A percentile compares a stretch with the other conserved stretches of the same genome.
phyloP scores from a whole-genome alignment of 352 stramenopile species.

The Phytophthora pseudosyringae region DNA sequence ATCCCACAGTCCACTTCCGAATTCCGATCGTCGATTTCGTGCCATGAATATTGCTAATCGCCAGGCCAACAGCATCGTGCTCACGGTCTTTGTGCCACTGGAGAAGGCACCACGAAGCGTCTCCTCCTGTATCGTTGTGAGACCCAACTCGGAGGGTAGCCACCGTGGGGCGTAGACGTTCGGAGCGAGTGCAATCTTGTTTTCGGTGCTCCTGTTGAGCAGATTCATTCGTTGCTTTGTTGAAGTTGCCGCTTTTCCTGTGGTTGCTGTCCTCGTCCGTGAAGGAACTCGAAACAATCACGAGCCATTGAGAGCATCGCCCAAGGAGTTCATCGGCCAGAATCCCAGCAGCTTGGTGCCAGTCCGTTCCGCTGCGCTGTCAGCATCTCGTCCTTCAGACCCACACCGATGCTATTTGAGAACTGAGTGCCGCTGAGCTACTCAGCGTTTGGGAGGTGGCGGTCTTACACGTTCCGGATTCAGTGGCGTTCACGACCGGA shows the following conservation, averaged over 20 bases:
- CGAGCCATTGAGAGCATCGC: slow-evolving; percentile 67
- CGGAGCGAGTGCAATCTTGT: slow-evolving; percentile 77
- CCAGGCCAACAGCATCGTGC: slow-evolving; percentile 20
- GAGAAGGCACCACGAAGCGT: slow-evolving; percentile 55
- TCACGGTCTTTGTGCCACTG: slow-evolving; percentile 43
- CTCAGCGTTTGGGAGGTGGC: slow-evolving; percentile 48
- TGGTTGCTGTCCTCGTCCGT: slow-evolving; percentile 50
- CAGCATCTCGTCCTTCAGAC: slow-evolving; percentile 71
- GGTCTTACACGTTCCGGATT: slow-evolving; percentile 54
- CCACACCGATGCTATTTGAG: slow-evolving; percentile 75
- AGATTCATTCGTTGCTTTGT: slow-evolving; percentile 59
- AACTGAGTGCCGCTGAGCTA: slow-evolving; percentile 58
- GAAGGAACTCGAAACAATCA: slow-evolving; percentile 65
- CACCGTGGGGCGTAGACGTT: slow-evolving; percentile 63
- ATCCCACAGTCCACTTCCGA: neutral
- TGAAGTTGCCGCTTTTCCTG: slow-evolving; percentile 71
- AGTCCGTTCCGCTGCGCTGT: slow-evolving; percentile 55
- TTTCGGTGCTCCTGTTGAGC: slow-evolving; percentile 42
- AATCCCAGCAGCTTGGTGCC: slow-evolving; percentile 43
- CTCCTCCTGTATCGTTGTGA: slow-evolving; percentile 19
- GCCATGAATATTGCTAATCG: no score
- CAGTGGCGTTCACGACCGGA: slow-evolving; percentile 49
- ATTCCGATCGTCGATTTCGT: no score
- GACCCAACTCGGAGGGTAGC: slow-evolving; percentile 49
- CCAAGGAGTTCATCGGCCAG: slow-evolving; percentile 52